These are phyloP conservation scores for Quercus lobata DNA, from an alignment of 331 rosid species.

Conservation along the genomic window DNA sequence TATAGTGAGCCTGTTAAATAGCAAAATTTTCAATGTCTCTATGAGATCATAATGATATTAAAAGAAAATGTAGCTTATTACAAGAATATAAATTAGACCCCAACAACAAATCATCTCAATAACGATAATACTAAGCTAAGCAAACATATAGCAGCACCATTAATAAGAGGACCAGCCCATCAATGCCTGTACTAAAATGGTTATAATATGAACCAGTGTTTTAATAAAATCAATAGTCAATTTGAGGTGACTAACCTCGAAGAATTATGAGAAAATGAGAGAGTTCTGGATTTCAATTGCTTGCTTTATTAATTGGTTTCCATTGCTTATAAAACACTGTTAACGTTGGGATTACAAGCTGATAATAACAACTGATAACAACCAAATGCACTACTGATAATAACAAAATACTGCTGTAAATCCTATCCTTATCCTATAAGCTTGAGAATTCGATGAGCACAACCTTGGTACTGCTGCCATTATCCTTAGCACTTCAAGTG, in stretches of 20 bases:
- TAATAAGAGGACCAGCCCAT: not conserved
- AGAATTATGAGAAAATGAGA: not conserved
- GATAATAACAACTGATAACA: too few relatives aligned
- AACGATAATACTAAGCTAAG: not conserved
- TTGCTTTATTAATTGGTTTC: too few relatives aligned
- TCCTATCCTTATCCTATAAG: too few relatives aligned
- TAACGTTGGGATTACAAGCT: too few relatives aligned
- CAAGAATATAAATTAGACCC: not conserved
- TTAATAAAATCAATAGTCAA: too few relatives aligned
- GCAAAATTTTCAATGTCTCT: constrained; percentile 7
- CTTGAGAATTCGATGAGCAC: too few relatives aligned
- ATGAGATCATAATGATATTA: not conserved
- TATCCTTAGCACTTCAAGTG: too few relatives aligned
- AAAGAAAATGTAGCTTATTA: not conserved
- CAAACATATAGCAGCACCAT: not conserved
- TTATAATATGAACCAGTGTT: not conserved
- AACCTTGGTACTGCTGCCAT: too few relatives aligned
- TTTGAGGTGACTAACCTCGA: not conserved
- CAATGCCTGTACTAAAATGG: not conserved
- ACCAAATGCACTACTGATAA: too few relatives aligned
- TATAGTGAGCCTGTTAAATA: constrained; percentile 78
- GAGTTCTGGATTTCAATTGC: too few relatives aligned
- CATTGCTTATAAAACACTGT: too few relatives aligned
- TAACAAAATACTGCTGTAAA: too few relatives aligned
- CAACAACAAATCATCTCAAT: not conserved